Base-by-base conservation (phyloP, 768 basidiomycete species). In the Boletus coccyginus region DNA sequence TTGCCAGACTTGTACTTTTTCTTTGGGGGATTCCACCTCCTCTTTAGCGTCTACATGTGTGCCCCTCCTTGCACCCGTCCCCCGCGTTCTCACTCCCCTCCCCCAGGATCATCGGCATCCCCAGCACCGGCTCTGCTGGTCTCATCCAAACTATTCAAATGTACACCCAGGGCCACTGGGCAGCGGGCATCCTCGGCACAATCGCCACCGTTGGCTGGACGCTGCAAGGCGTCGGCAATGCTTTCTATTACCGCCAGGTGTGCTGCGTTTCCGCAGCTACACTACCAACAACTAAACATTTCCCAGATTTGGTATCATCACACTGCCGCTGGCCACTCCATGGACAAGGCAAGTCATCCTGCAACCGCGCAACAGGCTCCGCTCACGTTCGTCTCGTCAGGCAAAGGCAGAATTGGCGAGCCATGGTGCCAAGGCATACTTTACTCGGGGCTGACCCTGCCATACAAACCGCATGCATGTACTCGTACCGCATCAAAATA, bases 111-210 rank as follows among this genome's bases (percentile, higher is more conserved):
- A 86, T 98, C 69, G 96, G 96, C 62, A 89, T 97, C 65, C 94
- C 94, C 55, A 92, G 91, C 58, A 96, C 96, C 44, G 97, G 97
- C 36, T 92, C 94, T 45, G 95, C 94, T 29, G 96, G 97, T 16
- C 79, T 99, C 50, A 94, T 98, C 66, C 92, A 94, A 73, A 95
- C 88, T 45, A 91, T 98, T 62, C 79, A 85, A 57, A 84, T 89
- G 78, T 96, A 86, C 69, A 78, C 81, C 3, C 74, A 78, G 44
- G 84, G 85, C 45, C 80, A 84, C 51, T 85, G 91, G 77, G 86
- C 82, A 33, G 88, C 94, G 19, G 97, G 85, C 52, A 78, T 96
- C 52, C 79, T 98, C 52, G 86, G 92, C 46, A 77, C 85, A 16
- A 72, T 98, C 44, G 81, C 95, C 11, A 91, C 91, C 11, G 79